Evolutionary conservation across 2,329 filamentous ascomycete genomes (phyloP).

Genomic region (Ceratocystiopsis brevicomis): DNA sequence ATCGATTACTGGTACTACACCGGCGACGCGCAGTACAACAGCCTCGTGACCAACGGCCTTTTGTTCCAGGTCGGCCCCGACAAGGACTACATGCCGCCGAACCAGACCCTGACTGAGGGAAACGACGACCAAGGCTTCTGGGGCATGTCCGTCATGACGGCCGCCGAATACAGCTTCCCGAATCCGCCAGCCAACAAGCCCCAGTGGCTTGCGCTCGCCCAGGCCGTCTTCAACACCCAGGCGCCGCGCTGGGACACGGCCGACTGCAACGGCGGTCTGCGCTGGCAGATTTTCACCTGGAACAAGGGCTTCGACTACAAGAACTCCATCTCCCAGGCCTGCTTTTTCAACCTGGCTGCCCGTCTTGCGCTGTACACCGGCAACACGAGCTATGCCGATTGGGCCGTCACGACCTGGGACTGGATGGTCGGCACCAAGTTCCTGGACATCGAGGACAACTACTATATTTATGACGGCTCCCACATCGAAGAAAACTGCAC

Average conservation of each 20-base stretch:
- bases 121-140: constrained; percentile 65
- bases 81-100: constrained; percentile 59
- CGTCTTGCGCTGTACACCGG: constrained; percentile 53
- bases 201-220: constrained; percentile 52
- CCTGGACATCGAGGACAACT: constrained; percentile 28
- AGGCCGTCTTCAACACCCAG: constrained; percentile 69
- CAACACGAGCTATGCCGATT: constrained; percentile 58
- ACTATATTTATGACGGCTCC: constrained; percentile 44
- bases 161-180: constrained; percentile 49
- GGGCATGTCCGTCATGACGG: constrained; percentile 51
- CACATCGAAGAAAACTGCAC: constrained; percentile 38
- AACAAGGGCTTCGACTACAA: constrained; percentile 64
- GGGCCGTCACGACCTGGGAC: constrained; percentile 56
- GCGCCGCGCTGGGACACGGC: constrained; percentile 50
- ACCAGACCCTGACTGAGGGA: constrained; percentile 43
- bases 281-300: constrained; percentile 73
- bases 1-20: constrained; percentile 56
- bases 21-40: constrained; percentile 46
- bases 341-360: constrained; percentile 33
- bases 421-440: constrained; percentile 43
- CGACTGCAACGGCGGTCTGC: constrained; percentile 54
- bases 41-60: constrained; percentile 46
- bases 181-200: constrained; percentile 37
- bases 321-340: constrained; percentile 31
- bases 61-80: constrained; percentile 56